Evolutionary conservation across 2,329 filamentous ascomycete species (phyloP).

Genomic region (Incumbomyces lentus): DNA sequence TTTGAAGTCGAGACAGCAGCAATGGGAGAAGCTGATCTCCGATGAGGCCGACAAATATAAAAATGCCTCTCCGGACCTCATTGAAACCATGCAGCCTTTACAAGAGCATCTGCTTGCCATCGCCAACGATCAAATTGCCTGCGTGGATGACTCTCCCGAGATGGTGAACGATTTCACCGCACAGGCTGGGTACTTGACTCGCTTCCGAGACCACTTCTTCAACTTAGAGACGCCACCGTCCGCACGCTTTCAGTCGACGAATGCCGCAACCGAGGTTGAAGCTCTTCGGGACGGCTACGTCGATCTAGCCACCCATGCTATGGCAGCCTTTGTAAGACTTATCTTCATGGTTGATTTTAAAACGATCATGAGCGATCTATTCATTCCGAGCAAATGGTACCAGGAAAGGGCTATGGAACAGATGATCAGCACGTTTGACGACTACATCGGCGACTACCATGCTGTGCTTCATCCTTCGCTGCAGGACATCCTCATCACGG

Average conservation of each 20-base stretch:
- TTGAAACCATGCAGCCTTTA: constrained; percentile 61
- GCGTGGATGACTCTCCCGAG: constrained; percentile 77
- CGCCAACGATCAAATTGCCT: constrained; percentile 97
- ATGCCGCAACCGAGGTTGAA: constrained; percentile 62
- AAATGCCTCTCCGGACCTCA: constrained; percentile 33
- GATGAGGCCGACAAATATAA: constrained; percentile 72
- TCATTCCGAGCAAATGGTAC: constrained; percentile 78
- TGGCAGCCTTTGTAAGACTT: constrained; percentile 72
- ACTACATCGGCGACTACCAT: constrained; percentile 84
- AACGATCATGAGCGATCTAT: constrained; percentile 74
- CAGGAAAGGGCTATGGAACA: constrained; percentile 75
- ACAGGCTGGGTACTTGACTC: constrained; percentile 69
- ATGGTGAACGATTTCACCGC: constrained; percentile 62
- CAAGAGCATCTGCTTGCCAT: constrained; percentile 93
- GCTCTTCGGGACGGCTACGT: constrained; percentile 82
- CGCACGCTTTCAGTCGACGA: constrained; percentile 59
- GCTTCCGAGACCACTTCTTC: constrained; percentile 75
- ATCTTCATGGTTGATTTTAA: constrained; percentile 88
- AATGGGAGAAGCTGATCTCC: constrained; percentile 81
- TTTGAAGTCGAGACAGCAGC: constrained; percentile 68
- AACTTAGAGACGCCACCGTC: constrained; percentile 59
- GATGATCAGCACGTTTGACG: constrained; percentile 88
- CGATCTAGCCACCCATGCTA: constrained; percentile 87
- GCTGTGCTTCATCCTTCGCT: constrained; percentile 76
- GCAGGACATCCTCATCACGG: constrained; percentile 84